These are phyloP conservation scores for Boletus hoseneyae DNA, from an alignment of 1,284 basidiomycete genomes.

Conservation along the genomic window DNA sequence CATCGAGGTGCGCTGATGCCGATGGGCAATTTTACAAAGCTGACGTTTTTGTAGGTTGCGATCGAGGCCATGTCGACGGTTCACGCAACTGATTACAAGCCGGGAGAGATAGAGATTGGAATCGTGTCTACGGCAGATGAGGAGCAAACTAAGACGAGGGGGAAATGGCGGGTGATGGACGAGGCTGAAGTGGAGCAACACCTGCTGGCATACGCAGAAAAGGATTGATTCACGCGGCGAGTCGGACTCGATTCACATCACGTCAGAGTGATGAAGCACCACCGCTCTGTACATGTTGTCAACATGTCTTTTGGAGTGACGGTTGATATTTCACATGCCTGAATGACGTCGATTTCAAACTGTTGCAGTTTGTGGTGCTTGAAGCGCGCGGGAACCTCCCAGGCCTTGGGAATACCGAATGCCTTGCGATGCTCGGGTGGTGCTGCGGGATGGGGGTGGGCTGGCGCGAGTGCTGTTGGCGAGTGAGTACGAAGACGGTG, in stretches of 20 bases:
- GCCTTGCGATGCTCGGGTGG: slow-evolving; percentile 64
- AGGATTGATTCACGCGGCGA: slow-evolving; percentile 54
- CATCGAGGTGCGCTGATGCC: slow-evolving; percentile 67
- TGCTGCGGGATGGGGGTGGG: slow-evolving; percentile 74
- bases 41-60: slow-evolving; percentile 63
- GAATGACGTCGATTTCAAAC: slow-evolving; percentile 74
- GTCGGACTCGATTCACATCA: neutral
- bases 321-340: slow-evolving; percentile 48
- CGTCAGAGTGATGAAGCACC: slow-evolving; percentile 57
- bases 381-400: slow-evolving; percentile 72
- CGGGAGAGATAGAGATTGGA: slow-evolving; percentile 84
- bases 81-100: slow-evolving; percentile 93
- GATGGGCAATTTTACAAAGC: slow-evolving; percentile 5
- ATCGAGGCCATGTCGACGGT: slow-evolving; percentile 94
- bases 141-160: slow-evolving; percentile 64
- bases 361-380: slow-evolving; percentile 55
- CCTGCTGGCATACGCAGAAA: slow-evolving; percentile 89
- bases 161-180: slow-evolving; percentile 80
- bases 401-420: no score
- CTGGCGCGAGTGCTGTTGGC: slow-evolving; percentile 50
- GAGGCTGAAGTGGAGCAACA: slow-evolving; percentile 84
- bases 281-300: slow-evolving; percentile 52
- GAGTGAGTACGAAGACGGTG: slow-evolving; percentile 5
- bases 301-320: slow-evolving; percentile 1
- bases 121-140: slow-evolving; percentile 72